Evolutionary conservation across 257 asterid genomes (phyloP).

Genomic region (Salvia miltiorrhiza): DNA sequence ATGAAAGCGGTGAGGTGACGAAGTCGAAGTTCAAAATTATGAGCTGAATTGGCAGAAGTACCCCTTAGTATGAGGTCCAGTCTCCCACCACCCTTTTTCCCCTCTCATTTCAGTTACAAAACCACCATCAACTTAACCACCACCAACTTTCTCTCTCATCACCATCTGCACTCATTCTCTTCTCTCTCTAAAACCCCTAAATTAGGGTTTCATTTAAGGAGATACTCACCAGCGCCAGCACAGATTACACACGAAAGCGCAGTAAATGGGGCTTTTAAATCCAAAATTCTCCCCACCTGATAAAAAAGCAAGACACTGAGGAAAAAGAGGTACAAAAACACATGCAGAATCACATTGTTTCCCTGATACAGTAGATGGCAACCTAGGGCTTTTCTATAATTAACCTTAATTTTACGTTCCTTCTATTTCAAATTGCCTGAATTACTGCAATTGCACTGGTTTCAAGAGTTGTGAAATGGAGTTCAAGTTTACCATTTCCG

Average conservation of each 20-base stretch:
- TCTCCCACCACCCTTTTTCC: neutral
- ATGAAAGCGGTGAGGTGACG: too few species aligned
- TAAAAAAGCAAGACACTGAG: neutral
- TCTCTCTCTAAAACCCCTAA: constrained; percentile 5
- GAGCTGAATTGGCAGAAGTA: neutral
- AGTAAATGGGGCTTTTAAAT: neutral
- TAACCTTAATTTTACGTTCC: neutral
- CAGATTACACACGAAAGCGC: neutral
- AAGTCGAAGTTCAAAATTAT: too few species aligned
- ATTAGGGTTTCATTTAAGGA: constrained; percentile 16
- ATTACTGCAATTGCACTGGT: neutral
- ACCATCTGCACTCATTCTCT: constrained; percentile 2
- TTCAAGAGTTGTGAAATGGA: constrained; percentile 40
- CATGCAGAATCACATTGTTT: constrained; percentile 25
- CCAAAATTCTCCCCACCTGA: constrained; percentile 1
- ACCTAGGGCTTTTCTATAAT: too few species aligned
- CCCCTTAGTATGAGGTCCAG: neutral
- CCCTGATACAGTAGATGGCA: constrained; percentile 15
- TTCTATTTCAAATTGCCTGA: constrained; percentile 23
- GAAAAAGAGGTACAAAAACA: neutral
- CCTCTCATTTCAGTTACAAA: constrained; percentile 11
- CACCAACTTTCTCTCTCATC: constrained; percentile 17
- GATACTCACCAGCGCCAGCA: neutral
- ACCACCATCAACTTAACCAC: constrained; percentile 26
- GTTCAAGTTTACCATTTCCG: constrained; percentile 24